These are phyloP conservation scores for Fraxinus dipetala DNA, from an alignment of 305 asterid species.

Conservation along the genomic window DNA sequence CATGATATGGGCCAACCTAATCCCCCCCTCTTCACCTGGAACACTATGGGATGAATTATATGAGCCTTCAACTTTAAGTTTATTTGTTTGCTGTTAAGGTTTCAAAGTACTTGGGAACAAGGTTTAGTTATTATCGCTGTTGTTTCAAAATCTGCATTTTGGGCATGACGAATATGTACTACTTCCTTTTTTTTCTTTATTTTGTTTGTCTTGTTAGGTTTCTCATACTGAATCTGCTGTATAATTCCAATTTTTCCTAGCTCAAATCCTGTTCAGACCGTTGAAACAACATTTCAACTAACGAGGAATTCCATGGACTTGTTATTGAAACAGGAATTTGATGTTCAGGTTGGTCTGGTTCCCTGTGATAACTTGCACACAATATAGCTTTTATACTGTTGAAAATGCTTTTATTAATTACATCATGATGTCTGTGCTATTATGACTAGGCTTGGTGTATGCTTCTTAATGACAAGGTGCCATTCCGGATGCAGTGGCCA, in stretches of 20 bases:
- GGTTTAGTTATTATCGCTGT: background rate
- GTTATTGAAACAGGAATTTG: slow-evolving; percentile 73
- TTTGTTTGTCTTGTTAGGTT: slow-evolving; percentile 20
- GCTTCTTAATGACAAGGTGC: slow-evolving; percentile 96
- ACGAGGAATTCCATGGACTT: slow-evolving; percentile 77
- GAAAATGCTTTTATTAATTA: slow-evolving; percentile 20
- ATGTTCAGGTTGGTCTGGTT: slow-evolving; percentile 74
- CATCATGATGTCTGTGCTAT: slow-evolving; percentile 21
- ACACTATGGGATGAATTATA: background rate
- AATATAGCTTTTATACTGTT: slow-evolving; percentile 15
- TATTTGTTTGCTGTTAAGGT: background rate
- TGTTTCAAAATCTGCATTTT: background rate
- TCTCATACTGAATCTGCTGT: slow-evolving; percentile 15
- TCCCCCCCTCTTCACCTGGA: background rate
- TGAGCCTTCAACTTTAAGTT: background rate
- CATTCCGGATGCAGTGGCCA: slow-evolving; percentile 99
- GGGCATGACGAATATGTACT: background rate
- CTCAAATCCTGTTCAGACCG: slow-evolving; percentile 74
- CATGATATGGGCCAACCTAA: background rate
- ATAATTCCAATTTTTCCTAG: slow-evolving; percentile 38
- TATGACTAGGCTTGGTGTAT: slow-evolving; percentile 94
- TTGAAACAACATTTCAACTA: slow-evolving; percentile 87
- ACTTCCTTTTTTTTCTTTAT: slow-evolving; percentile 13
- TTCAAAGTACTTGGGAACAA: background rate
- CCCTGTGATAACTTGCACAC: slow-evolving; percentile 5